A percentile compares a stretch with the other conserved stretches of the same genome.
Evolutionary conservation across 177 flowering plant genomes (phyloP).

Genomic region (Vitis hybrid): DNA sequence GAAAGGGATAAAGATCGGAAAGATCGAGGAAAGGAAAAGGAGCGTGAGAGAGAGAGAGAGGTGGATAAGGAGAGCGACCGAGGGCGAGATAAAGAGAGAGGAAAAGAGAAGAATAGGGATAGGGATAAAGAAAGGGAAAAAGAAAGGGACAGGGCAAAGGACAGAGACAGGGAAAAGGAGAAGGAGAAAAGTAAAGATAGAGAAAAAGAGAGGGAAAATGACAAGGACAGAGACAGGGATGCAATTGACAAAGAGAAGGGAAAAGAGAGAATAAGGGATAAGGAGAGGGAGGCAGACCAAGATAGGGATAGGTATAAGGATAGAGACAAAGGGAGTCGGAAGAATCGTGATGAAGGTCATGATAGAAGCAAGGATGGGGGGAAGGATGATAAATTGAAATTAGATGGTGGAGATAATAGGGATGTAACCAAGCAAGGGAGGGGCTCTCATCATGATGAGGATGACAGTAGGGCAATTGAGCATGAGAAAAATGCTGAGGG

Average conservation of each 20-base stretch:
- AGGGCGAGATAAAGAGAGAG: conserved; percentile 34
- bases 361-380: conserved; percentile 37
- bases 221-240: conserved; percentile 23
- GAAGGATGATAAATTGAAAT: conserved; percentile 23
- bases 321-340: conserved; percentile 37
- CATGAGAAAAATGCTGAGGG: conserved; percentile 24
- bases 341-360: conserved; percentile 36
- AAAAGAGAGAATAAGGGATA: conserved; percentile 39
- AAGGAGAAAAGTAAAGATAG: conserved; percentile 31
- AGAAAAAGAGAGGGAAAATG: conserved; percentile 33
- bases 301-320: conserved; percentile 51
- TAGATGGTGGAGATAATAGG: conserved; percentile 21
- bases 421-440: conserved; percentile 23
- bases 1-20: conserved; percentile 35
- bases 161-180: conserved; percentile 37
- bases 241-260: conserved; percentile 25
- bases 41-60: conserved; percentile 30
- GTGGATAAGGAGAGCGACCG: conserved; percentile 27
- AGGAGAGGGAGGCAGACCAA: conserved; percentile 34
- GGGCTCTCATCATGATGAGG: conserved; percentile 23
- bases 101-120: conserved; percentile 25
- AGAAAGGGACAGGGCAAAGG: conserved; percentile 27
- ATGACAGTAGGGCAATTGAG: conserved; percentile 16
- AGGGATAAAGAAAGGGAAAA: conserved; percentile 27
- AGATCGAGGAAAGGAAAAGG: conserved; percentile 34